These are phyloP conservation scores for Acanthamoeba castellanii DNA, from an alignment of 208 protist species.

Conservation along the genomic window DNA sequence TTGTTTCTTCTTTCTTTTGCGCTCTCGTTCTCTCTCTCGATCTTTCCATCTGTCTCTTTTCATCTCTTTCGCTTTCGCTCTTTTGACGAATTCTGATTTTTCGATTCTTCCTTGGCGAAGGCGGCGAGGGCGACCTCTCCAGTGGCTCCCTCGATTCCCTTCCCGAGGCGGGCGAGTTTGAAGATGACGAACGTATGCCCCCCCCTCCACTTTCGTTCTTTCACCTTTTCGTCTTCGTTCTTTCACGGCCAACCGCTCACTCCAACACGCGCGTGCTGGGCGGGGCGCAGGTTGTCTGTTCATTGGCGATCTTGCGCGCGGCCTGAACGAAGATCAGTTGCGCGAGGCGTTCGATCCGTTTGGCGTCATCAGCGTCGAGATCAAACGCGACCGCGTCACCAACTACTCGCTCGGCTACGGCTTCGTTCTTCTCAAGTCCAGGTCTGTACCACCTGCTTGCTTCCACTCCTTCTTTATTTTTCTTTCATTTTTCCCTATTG, in stretches of 20 bases:
- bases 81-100: neutral
- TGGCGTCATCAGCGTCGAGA: conserved; percentile 45
- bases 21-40: neutral
- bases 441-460: neutral
- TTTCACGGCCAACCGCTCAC: neutral
- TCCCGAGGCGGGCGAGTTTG: neutral
- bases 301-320: conserved; percentile 38
- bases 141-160: neutral
- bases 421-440: neutral
- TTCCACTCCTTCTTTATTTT: neutral
- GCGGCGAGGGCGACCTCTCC: neutral
- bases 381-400: conserved; percentile 24
- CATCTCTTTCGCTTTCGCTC: conserved; percentile 13
- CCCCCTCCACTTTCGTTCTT: neutral
- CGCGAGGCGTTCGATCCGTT: conserved; percentile 11
- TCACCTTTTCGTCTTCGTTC: neutral
- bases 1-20: neutral
- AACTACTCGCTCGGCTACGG: conserved; percentile 9
- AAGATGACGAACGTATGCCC: neutral
- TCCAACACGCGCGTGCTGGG: neutral
- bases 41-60: conserved; percentile 10
- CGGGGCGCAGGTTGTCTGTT: neutral
- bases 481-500: neutral
- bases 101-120: neutral
- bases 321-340: conserved; percentile 7